Evolutionary conservation across 345 rosid genomes (phyloP).

Genomic region (Salix udensis): DNA sequence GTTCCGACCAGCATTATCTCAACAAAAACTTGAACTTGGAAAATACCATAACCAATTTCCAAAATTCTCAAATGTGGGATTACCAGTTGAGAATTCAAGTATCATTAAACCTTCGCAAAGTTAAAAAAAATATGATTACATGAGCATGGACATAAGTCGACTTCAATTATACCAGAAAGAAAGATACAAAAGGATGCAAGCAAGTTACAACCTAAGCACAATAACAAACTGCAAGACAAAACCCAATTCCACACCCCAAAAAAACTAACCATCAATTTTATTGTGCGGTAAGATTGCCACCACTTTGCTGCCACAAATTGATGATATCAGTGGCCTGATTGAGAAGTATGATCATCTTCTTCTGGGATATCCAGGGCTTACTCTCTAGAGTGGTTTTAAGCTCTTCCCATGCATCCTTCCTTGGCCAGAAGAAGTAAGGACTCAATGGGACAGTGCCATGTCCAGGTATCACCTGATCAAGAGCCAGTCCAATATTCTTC

Average conservation of each 20-base stretch:
- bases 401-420: slow-evolving; percentile 90
- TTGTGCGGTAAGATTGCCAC: slow-evolving; percentile 48
- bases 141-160: neutral
- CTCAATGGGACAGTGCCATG: slow-evolving; percentile 71
- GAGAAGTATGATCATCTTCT: slow-evolving; percentile 73
- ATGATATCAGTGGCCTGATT: slow-evolving; percentile 84
- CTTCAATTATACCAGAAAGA: neutral
- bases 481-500: slow-evolving; percentile 71
- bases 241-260: neutral
- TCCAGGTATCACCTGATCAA: slow-evolving; percentile 69
- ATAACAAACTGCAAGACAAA: neutral
- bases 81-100: neutral
- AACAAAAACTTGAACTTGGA: neutral
- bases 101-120: neutral
- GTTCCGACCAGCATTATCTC: neutral
- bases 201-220: slow-evolving; percentile 1
- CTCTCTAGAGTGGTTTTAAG: slow-evolving; percentile 66
- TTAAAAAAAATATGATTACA: neutral
- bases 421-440: slow-evolving; percentile 77
- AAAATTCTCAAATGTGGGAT: neutral
- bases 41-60: neutral
- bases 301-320: slow-evolving; percentile 87
- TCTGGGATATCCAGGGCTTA: slow-evolving; percentile 77
- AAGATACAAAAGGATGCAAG: neutral
- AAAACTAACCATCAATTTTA: neutral